Percentiles rank a stretch among this genome's conserved stretches.
Conservation (phyloP, 305 asterid species). For the Solanum aculeatissimum region DNA sequence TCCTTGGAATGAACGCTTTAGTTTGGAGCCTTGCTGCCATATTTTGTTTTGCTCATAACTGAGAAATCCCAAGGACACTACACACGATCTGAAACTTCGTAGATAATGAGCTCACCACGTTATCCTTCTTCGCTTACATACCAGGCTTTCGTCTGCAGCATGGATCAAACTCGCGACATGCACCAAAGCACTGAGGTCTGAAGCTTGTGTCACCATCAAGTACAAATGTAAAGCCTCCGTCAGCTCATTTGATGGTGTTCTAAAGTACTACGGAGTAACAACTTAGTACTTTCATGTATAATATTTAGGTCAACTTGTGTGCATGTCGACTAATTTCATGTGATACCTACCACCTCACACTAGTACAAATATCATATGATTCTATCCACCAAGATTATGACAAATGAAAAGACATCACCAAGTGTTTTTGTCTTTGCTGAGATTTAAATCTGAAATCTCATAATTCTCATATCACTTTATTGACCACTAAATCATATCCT, state of each 20-base stretch:
- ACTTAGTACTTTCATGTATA: neutral
- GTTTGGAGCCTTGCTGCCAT: neutral
- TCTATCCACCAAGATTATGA: neutral
- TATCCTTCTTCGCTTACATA: neutral
- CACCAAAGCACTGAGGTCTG: neutral
- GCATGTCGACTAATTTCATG: neutral
- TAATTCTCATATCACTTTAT: fast-evolving
- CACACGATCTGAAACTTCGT: neutral
- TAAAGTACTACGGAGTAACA: neutral
- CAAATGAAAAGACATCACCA: fast-evolving
- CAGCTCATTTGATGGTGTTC: neutral
- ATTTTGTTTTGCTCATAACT: neutral
- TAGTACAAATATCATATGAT: neutral
- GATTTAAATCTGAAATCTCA: neutral
- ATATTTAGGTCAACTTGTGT: neutral
- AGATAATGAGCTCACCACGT: neutral
- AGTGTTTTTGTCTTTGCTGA: neutral
- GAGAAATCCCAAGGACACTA: neutral
- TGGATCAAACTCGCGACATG: neutral
- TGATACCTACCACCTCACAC: neutral
- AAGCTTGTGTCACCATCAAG: neutral
- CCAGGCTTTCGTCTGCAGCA: neutral
- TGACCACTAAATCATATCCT: neutral
- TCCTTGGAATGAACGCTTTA: neutral
- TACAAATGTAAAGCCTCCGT: neutral